phyloP scores from a whole-genome alignment of 768 basidiomycete species.

The Rhizopogon salebrosus region DNA sequence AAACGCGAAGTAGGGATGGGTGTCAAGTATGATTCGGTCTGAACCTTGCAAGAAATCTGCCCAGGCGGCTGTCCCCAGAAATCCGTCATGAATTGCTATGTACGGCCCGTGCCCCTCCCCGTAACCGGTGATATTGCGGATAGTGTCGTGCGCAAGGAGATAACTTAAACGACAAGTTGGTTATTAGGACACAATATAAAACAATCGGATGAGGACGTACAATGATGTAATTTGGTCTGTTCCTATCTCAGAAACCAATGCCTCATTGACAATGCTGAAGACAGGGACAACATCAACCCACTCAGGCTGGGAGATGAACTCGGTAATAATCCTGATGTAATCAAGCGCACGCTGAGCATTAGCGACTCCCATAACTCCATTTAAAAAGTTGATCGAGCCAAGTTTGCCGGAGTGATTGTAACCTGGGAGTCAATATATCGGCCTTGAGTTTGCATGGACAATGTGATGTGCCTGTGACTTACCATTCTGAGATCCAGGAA shows the following conservation, averaged over 20 bases:
- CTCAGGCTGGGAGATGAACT: constrained; percentile 77
- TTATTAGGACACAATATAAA: not conserved
- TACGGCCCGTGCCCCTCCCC: constrained; percentile 61
- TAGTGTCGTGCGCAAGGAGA: constrained; percentile 52
- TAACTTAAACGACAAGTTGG: constrained; percentile 34
- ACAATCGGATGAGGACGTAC: constrained; percentile 33
- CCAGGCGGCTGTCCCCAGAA: constrained; percentile 42
- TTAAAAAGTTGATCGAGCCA: constrained; percentile 59
- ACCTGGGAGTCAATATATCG: constrained; percentile 24
- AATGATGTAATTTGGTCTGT: constrained; percentile 49
- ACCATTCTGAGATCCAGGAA: constrained; percentile 81
- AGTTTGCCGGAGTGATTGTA: constrained; percentile 58
- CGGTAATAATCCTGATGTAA: constrained; percentile 67
- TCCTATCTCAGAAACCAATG: constrained; percentile 49
- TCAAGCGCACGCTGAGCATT: constrained; percentile 78
- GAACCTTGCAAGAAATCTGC: constrained; percentile 49
- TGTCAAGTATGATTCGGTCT: constrained; percentile 58
- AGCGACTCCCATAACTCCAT: constrained; percentile 78
- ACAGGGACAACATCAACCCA: constrained; percentile 59
- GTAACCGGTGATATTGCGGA: constrained; percentile 67
- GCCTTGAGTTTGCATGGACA: not conserved
- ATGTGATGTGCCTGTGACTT: not conserved
- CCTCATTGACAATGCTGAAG: constrained; percentile 65
- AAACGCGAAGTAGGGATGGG: constrained; percentile 68
- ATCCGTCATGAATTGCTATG: constrained; percentile 61